These are phyloP conservation scores for Ligustrum vulgare DNA, from an alignment of 257 asterid species.

Conservation along the genomic window DNA sequence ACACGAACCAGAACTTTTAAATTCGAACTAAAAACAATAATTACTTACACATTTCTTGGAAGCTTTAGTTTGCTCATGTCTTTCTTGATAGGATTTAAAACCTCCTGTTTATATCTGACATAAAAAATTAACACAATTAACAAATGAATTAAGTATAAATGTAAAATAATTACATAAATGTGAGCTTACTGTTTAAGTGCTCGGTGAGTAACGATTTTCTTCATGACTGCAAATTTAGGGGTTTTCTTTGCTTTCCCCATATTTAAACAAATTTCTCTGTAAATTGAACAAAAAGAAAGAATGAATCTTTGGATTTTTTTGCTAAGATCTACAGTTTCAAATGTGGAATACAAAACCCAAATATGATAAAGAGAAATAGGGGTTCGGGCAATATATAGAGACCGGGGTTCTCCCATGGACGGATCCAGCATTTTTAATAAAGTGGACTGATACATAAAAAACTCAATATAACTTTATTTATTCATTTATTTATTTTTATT, in stretches of 20 bases:
- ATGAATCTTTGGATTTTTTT: not conserved
- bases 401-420: no score
- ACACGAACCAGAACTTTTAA: not conserved
- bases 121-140: not conserved
- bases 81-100: slow-evolving; percentile 86
- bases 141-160: slow-evolving; percentile 2
- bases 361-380: not conserved
- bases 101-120: slow-evolving; percentile 71
- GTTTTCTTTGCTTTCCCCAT: slow-evolving; percentile 91
- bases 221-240: slow-evolving; percentile 93
- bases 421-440: no score
- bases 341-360: not conserved
- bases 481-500: no score
- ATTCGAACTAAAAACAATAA: not conserved
- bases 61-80: slow-evolving; percentile 77
- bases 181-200: slow-evolving; percentile 68
- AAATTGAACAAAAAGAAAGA: not conserved
- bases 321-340: not conserved
- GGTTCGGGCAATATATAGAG: not conserved
- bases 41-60: slow-evolving; percentile 80
- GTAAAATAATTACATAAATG: not conserved
- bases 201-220: slow-evolving; percentile 65
- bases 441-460: no score
- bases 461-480: no score
- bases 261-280: slow-evolving; percentile 9